Evolutionary conservation across 106 monocot genomes (phyloP).

Genomic region (Dendrobium chrysotoxum): DNA sequence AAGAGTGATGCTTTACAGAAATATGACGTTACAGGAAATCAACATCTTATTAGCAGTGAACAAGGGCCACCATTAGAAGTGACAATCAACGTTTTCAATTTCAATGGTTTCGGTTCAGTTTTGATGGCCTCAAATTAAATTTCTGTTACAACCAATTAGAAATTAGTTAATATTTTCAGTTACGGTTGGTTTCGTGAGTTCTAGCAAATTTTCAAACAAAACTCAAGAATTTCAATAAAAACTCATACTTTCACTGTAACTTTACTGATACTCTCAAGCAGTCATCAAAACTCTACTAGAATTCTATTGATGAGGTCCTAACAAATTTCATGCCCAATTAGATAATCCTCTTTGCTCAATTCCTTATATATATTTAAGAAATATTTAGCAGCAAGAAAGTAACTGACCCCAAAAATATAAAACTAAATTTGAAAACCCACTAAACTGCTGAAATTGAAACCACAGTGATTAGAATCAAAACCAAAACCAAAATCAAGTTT

Average conservation of each 20-base stretch:
- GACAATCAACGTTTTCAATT: too few relatives aligned
- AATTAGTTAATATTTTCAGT: background rate
- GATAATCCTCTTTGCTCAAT: background rate
- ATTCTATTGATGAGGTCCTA: background rate
- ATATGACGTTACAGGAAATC: background rate
- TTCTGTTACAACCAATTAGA: background rate
- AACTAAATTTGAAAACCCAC: background rate
- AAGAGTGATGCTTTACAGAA: background rate
- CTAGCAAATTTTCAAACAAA: background rate
- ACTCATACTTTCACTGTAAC: background rate
- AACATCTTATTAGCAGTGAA: too few relatives aligned
- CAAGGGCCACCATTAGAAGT: too few relatives aligned
- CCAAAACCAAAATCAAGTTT: background rate
- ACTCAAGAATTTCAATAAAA: background rate
- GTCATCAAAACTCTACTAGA: background rate
- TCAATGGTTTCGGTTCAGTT: too few relatives aligned
- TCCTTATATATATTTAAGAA: background rate
- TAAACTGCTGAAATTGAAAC: background rate
- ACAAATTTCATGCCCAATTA: background rate
- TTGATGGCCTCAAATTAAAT: too few relatives aligned
- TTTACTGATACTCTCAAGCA: background rate
- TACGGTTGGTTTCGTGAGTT: too few relatives aligned
- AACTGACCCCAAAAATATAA: background rate
- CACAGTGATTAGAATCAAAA: background rate
- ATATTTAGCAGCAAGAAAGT: background rate